Evolutionary conservation across 148 eudicot genomes (phyloP), one percentile per base, ranked within the genome.

Genomic region (Agrostemma githago): DNA sequence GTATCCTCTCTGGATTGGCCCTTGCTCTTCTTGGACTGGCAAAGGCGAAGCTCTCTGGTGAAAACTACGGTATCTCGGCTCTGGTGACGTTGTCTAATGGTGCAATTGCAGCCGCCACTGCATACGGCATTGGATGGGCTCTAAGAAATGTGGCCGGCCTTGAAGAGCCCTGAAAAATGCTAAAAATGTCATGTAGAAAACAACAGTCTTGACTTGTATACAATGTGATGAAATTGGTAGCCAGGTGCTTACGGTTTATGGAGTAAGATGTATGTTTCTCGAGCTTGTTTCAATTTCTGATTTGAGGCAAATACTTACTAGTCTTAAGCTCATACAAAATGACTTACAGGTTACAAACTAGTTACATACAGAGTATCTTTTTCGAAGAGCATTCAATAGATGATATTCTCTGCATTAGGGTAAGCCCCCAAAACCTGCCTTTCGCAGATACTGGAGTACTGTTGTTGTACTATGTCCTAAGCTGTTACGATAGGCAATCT

Each of bases 71-170:
- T 0, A 34, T 83, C 2, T 87, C 91, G 0, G 72, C 74, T 0
- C 70, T 62, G 0, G 78, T 82, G 71, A 89, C 88, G 7, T 66
- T 83, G 17, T 75, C 79, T 11, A 89, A 86, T 68, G 94, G 91
- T 11, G 89, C 80, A 5, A 71, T 87, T 66, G 94, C 89, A 16
- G 95, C 88, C 38, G 72, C 72, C 3, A 89, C 83, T 26, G 92
- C 95, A 14, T 90, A 86, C 59, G 72, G 72, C 4, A 82, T 88
- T 48, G 95, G 95, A 6, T 88, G 91, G 95, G 84, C 86, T 8
- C 87, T 90, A 6, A 67, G 90, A 54, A 88, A 90, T 78, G 83
- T 90, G 41, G 95, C 89, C 46, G 92, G 91, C 12, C 75, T 90
- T 20, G 90, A 84, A 17, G 89, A 88, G 43, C 73, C 79, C 46